Percentiles rank a stretch among this genome's conserved stretches.
phyloP scores from a whole-genome alignment of 2,329 filamentous ascomycete genomes.

The Claviceps monticola region DNA sequence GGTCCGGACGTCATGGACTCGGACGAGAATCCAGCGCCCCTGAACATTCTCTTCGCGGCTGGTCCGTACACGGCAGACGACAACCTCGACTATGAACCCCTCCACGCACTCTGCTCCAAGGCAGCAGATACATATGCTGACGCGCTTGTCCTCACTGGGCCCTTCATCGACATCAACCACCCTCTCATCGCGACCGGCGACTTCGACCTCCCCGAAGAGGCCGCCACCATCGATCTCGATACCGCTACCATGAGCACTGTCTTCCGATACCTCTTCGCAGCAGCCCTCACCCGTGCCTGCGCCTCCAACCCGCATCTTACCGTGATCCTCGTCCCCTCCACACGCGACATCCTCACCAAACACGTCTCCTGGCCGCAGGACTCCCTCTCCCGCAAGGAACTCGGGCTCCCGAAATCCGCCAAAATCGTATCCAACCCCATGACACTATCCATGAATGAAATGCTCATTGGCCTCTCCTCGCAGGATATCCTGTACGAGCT shows the following conservation, averaged over 20 bases:
- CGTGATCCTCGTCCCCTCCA: conserved; percentile 70
- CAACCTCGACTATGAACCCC: conserved; percentile 78
- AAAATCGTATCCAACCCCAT: conserved; percentile 82
- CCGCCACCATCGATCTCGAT: conserved; percentile 55
- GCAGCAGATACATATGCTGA: conserved; percentile 66
- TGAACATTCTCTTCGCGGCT: conserved; percentile 65
- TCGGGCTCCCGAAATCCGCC: conserved; percentile 64
- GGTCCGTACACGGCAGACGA: conserved; percentile 90
- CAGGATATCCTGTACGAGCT: conserved; percentile 79
- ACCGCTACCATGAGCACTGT: conserved; percentile 67
- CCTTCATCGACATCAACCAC: conserved; percentile 86
- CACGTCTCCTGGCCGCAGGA: conserved; percentile 74
- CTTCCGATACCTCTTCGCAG: conserved; percentile 68
- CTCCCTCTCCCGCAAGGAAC: conserved; percentile 50
- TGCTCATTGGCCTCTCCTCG: conserved; percentile 64
- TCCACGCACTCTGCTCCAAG: conserved; percentile 67
- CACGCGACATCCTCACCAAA: conserved; percentile 67
- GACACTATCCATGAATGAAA: conserved; percentile 78
- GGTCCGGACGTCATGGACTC: conserved; percentile 49
- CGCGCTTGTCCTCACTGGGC: conserved; percentile 65
- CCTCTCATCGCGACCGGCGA: conserved; percentile 71
- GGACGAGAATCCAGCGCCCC: conserved; percentile 39
- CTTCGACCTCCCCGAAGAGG: conserved; percentile 59
- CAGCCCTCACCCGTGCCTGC: conserved; percentile 56
- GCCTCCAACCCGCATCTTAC: conserved; percentile 60